phyloP scores from a whole-genome alignment of 73 alveolate genomes.

The Paramecium tetraurelia region DNA sequence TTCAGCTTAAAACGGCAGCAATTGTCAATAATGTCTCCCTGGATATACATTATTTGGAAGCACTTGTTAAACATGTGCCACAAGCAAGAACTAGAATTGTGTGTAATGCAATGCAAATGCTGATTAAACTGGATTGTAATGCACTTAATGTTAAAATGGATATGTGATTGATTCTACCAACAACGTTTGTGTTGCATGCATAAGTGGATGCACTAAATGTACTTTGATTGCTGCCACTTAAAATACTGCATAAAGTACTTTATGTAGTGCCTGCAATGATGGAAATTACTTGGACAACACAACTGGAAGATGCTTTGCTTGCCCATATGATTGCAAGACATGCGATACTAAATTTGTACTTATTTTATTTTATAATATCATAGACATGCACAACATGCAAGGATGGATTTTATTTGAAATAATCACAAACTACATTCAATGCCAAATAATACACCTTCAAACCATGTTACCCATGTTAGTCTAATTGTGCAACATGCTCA shows the following conservation, averaged over 20 bases:
- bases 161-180: neutral
- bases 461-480: slow-evolving; percentile 9
- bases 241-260: neutral
- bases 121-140: neutral
- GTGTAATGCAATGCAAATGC: neutral
- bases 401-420: neutral
- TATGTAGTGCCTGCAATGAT: neutral
- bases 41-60: neutral
- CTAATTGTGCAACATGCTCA: neutral
- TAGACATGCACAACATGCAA: neutral
- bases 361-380: neutral
- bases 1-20: neutral
- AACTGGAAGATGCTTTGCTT: neutral
- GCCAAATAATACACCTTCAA: neutral
- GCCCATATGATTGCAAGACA: neutral
- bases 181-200: neutral
- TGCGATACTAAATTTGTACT: neutral
- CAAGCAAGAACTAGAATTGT: neutral
- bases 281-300: neutral
- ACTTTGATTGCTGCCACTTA: neutral
- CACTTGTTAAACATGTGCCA: neutral
- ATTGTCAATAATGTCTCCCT: neutral
- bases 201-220: neutral
- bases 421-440: neutral
- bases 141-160: neutral